phyloP scores from a whole-genome alignment of 2,329 filamentous ascomycete species.

The Fusarium mundagurra region DNA sequence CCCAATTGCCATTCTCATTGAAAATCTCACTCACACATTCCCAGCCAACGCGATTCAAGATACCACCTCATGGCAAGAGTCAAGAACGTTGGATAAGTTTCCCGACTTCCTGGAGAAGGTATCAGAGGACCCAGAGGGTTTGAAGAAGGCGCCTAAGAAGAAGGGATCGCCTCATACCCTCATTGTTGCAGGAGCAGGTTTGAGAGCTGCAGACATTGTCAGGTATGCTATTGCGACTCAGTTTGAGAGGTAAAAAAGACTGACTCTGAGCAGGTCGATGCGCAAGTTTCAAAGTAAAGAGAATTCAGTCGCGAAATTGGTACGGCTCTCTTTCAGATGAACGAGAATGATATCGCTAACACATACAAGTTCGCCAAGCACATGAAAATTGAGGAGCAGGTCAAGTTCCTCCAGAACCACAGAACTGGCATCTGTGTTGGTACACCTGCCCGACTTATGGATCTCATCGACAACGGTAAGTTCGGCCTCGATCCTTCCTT shows the following conservation, averaged over 20 bases:
- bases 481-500: neutral
- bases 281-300: constrained; percentile 84
- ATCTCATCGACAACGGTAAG: constrained; percentile 83
- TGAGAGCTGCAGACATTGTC: constrained; percentile 86
- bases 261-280: constrained; percentile 64
- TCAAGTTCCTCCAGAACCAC: constrained; percentile 74
- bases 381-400: constrained; percentile 91
- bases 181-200: constrained; percentile 83
- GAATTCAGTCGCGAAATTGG: constrained; percentile 82
- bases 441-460: constrained; percentile 83
- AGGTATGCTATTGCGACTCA: constrained; percentile 57
- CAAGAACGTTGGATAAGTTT: constrained; percentile 76
- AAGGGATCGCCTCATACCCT: constrained; percentile 85
- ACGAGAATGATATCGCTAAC: neutral
- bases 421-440: constrained; percentile 89
- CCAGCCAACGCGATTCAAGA: constrained; percentile 80
- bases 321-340: constrained; percentile 41
- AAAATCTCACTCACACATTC: neutral
- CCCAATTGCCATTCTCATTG: neutral
- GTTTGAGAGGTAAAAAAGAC: neutral
- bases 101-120: constrained; percentile 80
- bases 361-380: constrained; percentile 84
- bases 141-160: constrained; percentile 73
- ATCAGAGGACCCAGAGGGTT: constrained; percentile 63
- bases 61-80: constrained; percentile 76